Conservation (phyloP, 805 yeast genomes). For the Kodamaea fukazawae region DNA sequence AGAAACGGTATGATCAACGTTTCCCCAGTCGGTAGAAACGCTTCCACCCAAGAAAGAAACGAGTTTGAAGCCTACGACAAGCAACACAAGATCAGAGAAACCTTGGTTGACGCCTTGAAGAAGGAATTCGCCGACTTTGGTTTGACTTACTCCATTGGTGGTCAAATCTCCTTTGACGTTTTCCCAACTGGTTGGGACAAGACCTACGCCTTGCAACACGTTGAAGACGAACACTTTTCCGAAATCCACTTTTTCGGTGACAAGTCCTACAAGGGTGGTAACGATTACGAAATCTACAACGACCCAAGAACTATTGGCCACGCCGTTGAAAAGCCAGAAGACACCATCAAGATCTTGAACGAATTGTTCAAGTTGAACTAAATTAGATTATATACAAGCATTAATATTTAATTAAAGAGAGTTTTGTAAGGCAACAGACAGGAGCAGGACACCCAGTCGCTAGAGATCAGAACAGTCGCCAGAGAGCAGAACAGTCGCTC, state of each 20-base stretch:
- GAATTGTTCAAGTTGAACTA: slow-evolving; percentile 64
- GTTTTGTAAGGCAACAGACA: too few relatives aligned
- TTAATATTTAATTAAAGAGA: neutral
- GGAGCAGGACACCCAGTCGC: too few relatives aligned
- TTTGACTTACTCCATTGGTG: slow-evolving; percentile 96
- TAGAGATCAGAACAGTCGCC: too few relatives aligned
- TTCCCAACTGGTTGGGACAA: slow-evolving; percentile 99
- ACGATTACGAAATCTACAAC: slow-evolving; percentile 93
- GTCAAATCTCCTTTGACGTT: slow-evolving; percentile 98
- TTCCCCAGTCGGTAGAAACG: slow-evolving; percentile 98
- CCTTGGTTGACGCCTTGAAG: slow-evolving; percentile 80
- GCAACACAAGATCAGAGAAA: slow-evolving; percentile 75
- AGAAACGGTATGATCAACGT: slow-evolving; percentile 99
- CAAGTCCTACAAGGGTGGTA: slow-evolving; percentile 95
- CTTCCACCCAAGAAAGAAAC: slow-evolving; percentile 88
- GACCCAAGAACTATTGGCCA: slow-evolving; percentile 96
- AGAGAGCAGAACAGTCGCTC: too few relatives aligned
- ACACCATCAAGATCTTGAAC: slow-evolving; percentile 80
- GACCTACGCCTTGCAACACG: slow-evolving; percentile 95
- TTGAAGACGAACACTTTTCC: slow-evolving; percentile 77
- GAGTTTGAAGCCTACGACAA: slow-evolving; percentile 87
- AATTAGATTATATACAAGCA: slow-evolving; percentile 3
- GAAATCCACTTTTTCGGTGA: slow-evolving; percentile 98
- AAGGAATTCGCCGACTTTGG: slow-evolving; percentile 78
- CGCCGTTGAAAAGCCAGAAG: slow-evolving; percentile 84